Evolutionary conservation across 2,329 filamentous ascomycete species (phyloP).

Genomic region (Cryphonectria carpinicola): DNA sequence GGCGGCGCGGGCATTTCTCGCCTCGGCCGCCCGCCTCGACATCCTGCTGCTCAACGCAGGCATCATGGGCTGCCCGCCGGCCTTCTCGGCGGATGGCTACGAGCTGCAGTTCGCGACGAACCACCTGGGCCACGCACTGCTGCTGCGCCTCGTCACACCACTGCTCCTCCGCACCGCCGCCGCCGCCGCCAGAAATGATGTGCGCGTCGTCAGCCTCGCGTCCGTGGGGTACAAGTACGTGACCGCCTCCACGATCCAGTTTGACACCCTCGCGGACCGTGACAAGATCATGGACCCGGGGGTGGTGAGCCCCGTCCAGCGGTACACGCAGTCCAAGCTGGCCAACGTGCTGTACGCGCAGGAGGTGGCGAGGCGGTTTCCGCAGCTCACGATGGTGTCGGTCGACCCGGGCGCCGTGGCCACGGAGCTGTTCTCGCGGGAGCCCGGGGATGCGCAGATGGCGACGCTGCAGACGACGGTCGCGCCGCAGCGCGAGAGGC

Average conservation of each 20-base stretch:
- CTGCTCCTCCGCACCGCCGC: slow-evolving; percentile 15
- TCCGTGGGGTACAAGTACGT: slow-evolving; percentile 21
- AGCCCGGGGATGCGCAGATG: slow-evolving; percentile 29
- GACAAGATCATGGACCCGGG: neutral
- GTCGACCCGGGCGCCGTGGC: slow-evolving; percentile 34
- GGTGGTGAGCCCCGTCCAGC: slow-evolving; percentile 18
- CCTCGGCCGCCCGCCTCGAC: slow-evolving; percentile 39
- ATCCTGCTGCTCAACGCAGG: slow-evolving; percentile 48
- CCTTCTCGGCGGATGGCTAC: neutral
- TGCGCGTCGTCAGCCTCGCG: slow-evolving; percentile 27
- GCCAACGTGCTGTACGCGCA: slow-evolving; percentile 33
- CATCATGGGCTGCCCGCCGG: slow-evolving; percentile 38
- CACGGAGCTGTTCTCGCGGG: slow-evolving; percentile 25
- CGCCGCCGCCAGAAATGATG: neutral
- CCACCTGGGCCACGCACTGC: slow-evolving; percentile 47
- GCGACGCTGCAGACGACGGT: slow-evolving; percentile 28
- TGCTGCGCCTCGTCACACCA: slow-evolving; percentile 39
- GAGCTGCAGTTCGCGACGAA: slow-evolving; percentile 38
- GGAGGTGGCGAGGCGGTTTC: slow-evolving; percentile 32
- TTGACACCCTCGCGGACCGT: slow-evolving; percentile 26
- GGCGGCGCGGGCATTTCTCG: slow-evolving; percentile 38
- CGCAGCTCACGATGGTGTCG: slow-evolving; percentile 31
- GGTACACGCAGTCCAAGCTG: slow-evolving; percentile 37
- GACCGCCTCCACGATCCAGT: slow-evolving; percentile 27
- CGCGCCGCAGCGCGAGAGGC: slow-evolving; percentile 22